phyloP scores from a whole-genome alignment of 1,139 yeast species.

The Yamadazyma dendronema region DNA sequence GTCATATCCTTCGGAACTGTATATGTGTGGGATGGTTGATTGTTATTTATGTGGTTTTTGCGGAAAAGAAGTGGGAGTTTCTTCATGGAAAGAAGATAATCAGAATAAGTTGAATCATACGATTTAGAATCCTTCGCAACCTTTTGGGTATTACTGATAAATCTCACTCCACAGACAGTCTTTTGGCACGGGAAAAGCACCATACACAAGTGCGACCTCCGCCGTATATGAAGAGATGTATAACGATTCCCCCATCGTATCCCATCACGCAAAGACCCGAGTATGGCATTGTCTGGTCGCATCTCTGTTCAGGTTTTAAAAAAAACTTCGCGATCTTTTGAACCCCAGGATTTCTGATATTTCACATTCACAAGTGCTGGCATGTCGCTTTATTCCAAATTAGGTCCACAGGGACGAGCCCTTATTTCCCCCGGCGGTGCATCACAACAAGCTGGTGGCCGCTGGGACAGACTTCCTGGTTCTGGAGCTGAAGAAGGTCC shows the following conservation, averaged over 20 bases:
- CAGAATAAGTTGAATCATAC: conserved; percentile 3
- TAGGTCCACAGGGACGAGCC: conserved; percentile 26
- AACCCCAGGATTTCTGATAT: conserved; percentile 1
- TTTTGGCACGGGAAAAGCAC: background rate
- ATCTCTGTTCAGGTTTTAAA: background rate
- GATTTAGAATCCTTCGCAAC: background rate
- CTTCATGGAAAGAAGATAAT: conserved; percentile 1
- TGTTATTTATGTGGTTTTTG: background rate
- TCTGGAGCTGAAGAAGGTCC: conserved; percentile 21
- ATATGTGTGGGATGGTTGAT: background rate
- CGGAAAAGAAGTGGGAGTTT: background rate
- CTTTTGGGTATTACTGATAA: background rate
- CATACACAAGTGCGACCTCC: too few relatives aligned
- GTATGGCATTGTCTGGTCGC: background rate
- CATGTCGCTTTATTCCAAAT: conserved; percentile 21
- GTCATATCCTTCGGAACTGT: background rate
- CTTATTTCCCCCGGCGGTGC: background rate
- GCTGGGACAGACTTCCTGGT: conserved; percentile 1
- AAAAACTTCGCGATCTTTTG: conserved; percentile 4
- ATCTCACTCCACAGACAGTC: background rate
- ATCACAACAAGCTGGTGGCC: too few relatives aligned
- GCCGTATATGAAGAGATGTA: background rate
- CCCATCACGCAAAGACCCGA: background rate
- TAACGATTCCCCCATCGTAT: background rate
- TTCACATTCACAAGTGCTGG: conserved; percentile 3